phyloP scores from a whole-genome alignment of 192 early-diverging fungal species.

The Spizellomyces punctatus region DNA sequence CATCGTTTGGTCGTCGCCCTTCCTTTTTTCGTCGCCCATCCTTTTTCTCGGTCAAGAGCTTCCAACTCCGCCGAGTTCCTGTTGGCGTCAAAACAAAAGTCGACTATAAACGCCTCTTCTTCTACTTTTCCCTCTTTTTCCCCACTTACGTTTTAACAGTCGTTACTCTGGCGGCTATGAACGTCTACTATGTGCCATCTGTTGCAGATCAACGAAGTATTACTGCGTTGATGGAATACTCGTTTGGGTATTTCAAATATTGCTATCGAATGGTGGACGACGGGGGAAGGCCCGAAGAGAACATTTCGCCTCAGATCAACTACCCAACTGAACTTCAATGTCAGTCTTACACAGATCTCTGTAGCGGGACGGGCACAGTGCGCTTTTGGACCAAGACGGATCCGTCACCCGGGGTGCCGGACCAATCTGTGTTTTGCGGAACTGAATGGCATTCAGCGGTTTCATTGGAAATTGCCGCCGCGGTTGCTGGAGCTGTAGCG shows the following conservation, averaged over 20 bases:
- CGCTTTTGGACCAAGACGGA: slow-evolving; percentile 15
- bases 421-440: slow-evolving; percentile 10
- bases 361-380: not conserved
- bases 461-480: slow-evolving; percentile 1
- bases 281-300: not conserved
- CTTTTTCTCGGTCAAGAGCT: not conserved
- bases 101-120: slow-evolving; percentile 7
- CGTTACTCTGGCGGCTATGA: not conserved
- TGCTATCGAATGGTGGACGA: slow-evolving; percentile 16
- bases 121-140: slow-evolving; percentile 24
- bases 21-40: slow-evolving; percentile 11
- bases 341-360: slow-evolving; percentile 11
- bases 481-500: slow-evolving; percentile 13
- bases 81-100: slow-evolving; percentile 16
- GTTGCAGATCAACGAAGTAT: not conserved
- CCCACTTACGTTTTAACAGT: slow-evolving; percentile 9
- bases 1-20: not conserved
- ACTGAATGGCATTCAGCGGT: slow-evolving; percentile 1
- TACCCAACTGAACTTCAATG: slow-evolving; percentile 7
- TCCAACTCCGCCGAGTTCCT: slow-evolving; percentile 8
- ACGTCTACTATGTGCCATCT: not conserved
- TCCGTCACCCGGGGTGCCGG: slow-evolving; percentile 10
- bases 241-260: slow-evolving; percentile 11
- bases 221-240: slow-evolving; percentile 6
- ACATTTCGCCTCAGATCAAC: not conserved